These are phyloP conservation scores for Fragaria iinumae DNA, from an alignment of 306 rosid genomes.

Conservation along the genomic window DNA sequence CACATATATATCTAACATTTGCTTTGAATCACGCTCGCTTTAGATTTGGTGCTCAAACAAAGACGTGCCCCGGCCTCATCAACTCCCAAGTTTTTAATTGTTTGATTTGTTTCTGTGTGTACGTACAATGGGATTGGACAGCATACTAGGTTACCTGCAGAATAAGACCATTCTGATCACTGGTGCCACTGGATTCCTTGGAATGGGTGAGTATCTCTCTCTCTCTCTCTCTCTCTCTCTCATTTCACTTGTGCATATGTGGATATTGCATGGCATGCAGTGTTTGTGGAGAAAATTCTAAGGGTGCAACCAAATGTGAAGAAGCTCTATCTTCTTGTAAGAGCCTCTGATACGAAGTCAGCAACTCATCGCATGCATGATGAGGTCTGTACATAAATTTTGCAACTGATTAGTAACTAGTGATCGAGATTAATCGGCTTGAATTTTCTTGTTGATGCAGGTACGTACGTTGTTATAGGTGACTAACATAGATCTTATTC, in stretches of 20 bases:
- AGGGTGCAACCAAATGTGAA: slow-evolving; percentile 29
- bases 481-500: neutral
- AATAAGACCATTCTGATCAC: slow-evolving; percentile 31
- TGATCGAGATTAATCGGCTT: neutral
- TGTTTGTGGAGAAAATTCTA: slow-evolving; percentile 26
- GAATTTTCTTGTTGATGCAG: neutral
- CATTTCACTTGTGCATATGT: neutral
- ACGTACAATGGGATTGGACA: slow-evolving; percentile 36
- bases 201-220: slow-evolving; percentile 1
- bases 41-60: no score
- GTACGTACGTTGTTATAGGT: neutral
- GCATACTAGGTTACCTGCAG: slow-evolving; percentile 7
- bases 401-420: neutral
- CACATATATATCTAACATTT: no score
- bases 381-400: slow-evolving; percentile 14
- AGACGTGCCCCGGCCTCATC: neutral
- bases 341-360: slow-evolving; percentile 18
- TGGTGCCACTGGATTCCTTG: slow-evolving; percentile 30
- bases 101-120: neutral
- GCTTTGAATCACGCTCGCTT: no score
- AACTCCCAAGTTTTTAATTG: neutral
- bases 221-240: neutral
- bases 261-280: slow-evolving; percentile 15
- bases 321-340: slow-evolving; percentile 28
- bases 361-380: slow-evolving; percentile 17